Base-by-base conservation (phyloP, 257 asterid genomes). In the Petunia secreta region DNA sequence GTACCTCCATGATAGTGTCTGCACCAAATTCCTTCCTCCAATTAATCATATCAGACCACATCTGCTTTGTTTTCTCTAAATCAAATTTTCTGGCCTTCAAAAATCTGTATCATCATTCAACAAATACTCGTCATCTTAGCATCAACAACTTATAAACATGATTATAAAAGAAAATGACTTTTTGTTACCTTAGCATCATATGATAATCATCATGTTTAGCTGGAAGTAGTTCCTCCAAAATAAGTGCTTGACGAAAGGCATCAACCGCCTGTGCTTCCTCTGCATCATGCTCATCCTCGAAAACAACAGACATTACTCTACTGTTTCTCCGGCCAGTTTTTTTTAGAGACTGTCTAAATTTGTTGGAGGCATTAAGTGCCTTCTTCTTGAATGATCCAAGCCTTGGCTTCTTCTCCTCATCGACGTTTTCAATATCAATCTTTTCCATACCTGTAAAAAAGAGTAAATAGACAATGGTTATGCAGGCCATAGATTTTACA, bases 1-100 rank as follows among this genome's bases (percentile, higher is more conserved):
- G 3, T 87, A 94, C 99, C 97, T 96, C 96, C 89, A 79, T 85
- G 41, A 96, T 89, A 58, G 92, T 84, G 88, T 96, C 99, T 3
- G 91, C 86, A 39, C 90, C 92, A 62, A 94, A 96, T 43, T 94
- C 98, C 87, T 96, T 96, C 92, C 99, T 94, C 99, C 99, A 96
- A 13, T 86, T 90, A 73, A 96, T 84, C 98, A 94, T 94, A 86
- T 96, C 99, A 66, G 87, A 81, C 99, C 99, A 96, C 99, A 96
- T 96, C 86, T 89, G 96, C 88, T 94, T 94, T 67, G 99, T 67
- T 82, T 96, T 96, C 86, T 94, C 97, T 16, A 94, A 71, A 80
- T 94, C 98, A 59, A 96, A 90, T 76, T 90, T 94, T 85, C 99
- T 89, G 77, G 98, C 99, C 91, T 80, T 92, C 89, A 96, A 77